Evolutionary conservation across 2,329 filamentous ascomycete species (phyloP).

Genomic region (Aspergillus sp.): DNA sequence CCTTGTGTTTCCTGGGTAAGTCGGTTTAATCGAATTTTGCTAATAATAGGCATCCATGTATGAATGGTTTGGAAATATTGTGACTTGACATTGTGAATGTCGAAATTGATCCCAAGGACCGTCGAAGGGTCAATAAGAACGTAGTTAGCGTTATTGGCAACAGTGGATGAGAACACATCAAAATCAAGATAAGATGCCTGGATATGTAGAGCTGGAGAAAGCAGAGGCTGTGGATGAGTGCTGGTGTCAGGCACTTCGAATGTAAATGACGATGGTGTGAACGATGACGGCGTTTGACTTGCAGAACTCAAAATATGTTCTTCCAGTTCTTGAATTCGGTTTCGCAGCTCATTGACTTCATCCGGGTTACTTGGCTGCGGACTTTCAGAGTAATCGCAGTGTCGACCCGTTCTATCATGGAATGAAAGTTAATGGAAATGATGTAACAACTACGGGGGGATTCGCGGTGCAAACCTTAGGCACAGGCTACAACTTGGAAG

Average conservation of each 20-base stretch:
- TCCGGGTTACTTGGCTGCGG: not conserved
- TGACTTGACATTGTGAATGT: not conserved
- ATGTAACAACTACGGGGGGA: not conserved
- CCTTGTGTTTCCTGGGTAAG: not conserved
- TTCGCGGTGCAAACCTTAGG: not conserved
- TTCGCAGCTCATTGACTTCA: not conserved
- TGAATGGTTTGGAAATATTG: not conserved
- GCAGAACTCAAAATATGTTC: not conserved
- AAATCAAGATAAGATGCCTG: not conserved
- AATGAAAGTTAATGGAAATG: not conserved
- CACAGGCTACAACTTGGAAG: not conserved
- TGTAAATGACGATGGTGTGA: not conserved
- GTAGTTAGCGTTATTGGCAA: not conserved
- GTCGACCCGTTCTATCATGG: not conserved
- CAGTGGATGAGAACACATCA: not conserved
- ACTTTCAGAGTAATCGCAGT: not conserved
- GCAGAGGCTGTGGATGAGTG: not conserved
- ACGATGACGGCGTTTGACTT: not conserved
- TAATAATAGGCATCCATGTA: not conserved
- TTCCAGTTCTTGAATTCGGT: not conserved
- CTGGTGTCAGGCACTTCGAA: not conserved
- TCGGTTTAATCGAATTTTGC: not conserved
- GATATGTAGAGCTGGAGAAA: not conserved
- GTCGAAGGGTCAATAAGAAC: not conserved
- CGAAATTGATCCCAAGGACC: not conserved